Base-by-base conservation (phyloP, 1,139 yeast species). In the Suhomyces chickasaworum region DNA sequence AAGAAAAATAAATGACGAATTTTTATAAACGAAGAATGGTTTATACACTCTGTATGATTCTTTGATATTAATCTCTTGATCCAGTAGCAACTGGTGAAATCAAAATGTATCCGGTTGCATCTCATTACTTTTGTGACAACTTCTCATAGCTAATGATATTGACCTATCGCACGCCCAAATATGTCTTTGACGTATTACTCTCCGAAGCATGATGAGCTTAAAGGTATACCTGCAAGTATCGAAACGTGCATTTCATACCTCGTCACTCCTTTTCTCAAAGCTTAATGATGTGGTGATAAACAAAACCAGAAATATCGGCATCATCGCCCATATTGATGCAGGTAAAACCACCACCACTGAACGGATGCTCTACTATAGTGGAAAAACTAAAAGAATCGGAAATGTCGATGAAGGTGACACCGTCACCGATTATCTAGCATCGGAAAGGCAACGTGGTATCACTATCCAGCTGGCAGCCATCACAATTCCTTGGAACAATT, bases 381-480 rank as follows among this genome's bases (percentile, higher is more conserved):
- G 99, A 0, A 77, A 84, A 50, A 93, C 88, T 0, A 75, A 75
- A 32, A 64, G 90, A 30, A 85, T 93, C 3, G 99, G 99, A 1
- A 86, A 93, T 59, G 99, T 93, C 6, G 99, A 93, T 58, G 89
- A 90, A 56, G 99, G 99, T 20, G 97, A 93, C 58, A 93, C 99
- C 0, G 95, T 91, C 1, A 93, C 97, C 8, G 99, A 93, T 63
- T 93, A 83, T 57, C 67, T 93, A 35, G 90, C 95, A 0, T 90
- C 95, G 36, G 99, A 93, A 61, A 75, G 97, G 46, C 86, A 86
- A 49, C 74, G 99, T 52, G 99, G 99, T 1, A 93, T 93, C 51
- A 93, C 99, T 0, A 93, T 93, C 57, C 97, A 91, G 59, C 87
- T 95, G 65, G 99, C 99, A 0, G 98, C 99, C 0, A 90, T 91